phyloP scores from a whole-genome alignment of 306 rosid genomes.

The Vachellia pachyceras region DNA sequence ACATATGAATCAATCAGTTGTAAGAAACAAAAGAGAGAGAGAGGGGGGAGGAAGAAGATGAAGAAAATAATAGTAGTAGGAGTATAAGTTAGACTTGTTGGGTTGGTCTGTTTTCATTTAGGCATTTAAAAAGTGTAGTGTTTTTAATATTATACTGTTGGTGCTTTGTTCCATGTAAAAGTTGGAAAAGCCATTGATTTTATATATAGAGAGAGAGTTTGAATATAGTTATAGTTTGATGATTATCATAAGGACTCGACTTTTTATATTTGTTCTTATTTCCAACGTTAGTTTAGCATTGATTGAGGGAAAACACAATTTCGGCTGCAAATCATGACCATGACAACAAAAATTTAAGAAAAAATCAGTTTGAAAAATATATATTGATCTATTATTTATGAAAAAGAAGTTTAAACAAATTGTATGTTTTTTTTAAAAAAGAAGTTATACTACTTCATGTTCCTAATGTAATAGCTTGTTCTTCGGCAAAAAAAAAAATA shows the following conservation, averaged over 20 bases:
- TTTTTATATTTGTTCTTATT: background rate
- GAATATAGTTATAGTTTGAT: background rate
- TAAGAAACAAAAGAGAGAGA: background rate
- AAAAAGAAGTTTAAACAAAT: background rate
- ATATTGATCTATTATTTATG: background rate
- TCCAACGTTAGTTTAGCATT: background rate
- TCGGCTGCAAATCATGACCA: background rate
- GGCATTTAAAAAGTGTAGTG: background rate
- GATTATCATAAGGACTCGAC: background rate
- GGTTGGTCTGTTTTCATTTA: background rate
- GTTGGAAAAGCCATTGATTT: conserved; percentile 5
- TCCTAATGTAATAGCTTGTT: no score
- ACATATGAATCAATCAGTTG: background rate
- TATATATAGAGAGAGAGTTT: background rate
- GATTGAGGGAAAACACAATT: background rate
- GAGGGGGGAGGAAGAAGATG: background rate
- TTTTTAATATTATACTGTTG: background rate
- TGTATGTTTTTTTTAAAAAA: no score
- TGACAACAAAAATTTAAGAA: background rate
- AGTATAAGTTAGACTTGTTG: background rate
- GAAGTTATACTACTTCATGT: background rate
- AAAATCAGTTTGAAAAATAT: background rate
- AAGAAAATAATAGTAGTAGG: background rate
- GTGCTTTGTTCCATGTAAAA: background rate
- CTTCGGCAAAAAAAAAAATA: no score